These are phyloP conservation scores for Scleromitrula shiraiana DNA, from an alignment of 2,329 filamentous ascomycete species.

Conservation along the genomic window DNA sequence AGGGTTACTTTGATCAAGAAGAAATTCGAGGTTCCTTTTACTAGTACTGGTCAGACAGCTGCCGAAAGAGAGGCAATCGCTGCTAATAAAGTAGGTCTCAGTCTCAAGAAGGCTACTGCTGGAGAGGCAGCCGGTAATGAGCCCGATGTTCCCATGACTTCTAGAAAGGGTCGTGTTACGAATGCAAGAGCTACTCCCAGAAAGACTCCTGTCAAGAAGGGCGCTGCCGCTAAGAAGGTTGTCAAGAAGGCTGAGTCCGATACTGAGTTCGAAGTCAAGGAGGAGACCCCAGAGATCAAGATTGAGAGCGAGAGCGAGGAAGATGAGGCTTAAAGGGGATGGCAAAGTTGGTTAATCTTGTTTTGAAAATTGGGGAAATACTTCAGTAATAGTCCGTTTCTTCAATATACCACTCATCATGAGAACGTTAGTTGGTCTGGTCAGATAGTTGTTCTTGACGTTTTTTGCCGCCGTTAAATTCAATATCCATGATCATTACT, in stretches of 20 bases:
- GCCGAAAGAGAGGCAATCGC: neutral
- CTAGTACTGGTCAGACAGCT: neutral
- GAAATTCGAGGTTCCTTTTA: conserved; percentile 20
- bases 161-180: conserved; percentile 11
- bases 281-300: too few species aligned
- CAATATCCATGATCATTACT: too few species aligned
- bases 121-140: conserved; percentile 6
- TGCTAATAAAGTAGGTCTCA: neutral
- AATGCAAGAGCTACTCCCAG: conserved; percentile 6
- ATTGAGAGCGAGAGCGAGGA: neutral
- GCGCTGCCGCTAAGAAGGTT: conserved; percentile 9
- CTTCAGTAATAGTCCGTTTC: too few species aligned
- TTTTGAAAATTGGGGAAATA: too few species aligned
- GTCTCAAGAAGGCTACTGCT: conserved; percentile 6
- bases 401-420: too few species aligned
- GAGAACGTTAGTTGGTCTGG: too few species aligned
- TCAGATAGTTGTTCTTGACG: too few species aligned
- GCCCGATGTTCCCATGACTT: conserved; percentile 5
- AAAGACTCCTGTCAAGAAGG: conserved; percentile 13
- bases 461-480: too few species aligned
- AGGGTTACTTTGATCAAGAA: conserved; percentile 21
- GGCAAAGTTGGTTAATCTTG: neutral
- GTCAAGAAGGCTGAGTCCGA: conserved; percentile 6
- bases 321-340: neutral
- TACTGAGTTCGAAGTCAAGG: conserved; percentile 1